Conservation (phyloP, 2,329 filamentous ascomycete genomes). For the Gremmenia infestans region DNA sequence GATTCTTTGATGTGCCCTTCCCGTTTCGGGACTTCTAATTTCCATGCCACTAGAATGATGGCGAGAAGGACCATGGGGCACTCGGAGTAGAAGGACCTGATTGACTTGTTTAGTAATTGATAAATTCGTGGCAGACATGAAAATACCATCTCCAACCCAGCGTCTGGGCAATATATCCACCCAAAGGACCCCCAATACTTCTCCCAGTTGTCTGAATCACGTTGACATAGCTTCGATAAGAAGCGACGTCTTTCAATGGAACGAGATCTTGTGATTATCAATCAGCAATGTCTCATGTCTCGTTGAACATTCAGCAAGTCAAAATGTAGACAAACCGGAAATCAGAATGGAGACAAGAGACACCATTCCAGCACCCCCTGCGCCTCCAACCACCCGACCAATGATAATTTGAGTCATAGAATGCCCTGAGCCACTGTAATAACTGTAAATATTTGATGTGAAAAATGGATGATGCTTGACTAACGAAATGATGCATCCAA, state of each 20-base stretch:
- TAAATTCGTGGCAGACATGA: background rate
- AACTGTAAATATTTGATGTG: background rate
- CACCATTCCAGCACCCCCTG: constrained; percentile 47
- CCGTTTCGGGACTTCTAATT: constrained; percentile 9
- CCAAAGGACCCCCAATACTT: constrained; percentile 48
- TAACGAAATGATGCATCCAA: constrained; percentile 39
- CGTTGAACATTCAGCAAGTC: background rate
- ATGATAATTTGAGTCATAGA: constrained; percentile 46
- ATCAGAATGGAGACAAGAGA: constrained; percentile 48
- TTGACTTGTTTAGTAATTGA: background rate
- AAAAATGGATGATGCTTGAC: constrained; percentile 14
- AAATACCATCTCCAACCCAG: constrained; percentile 52
- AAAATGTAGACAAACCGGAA: constrained; percentile 35
- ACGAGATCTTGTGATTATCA: constrained; percentile 38
- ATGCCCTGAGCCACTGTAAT: constrained; percentile 38
- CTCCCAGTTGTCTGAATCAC: constrained; percentile 47
- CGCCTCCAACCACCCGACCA: constrained; percentile 47
- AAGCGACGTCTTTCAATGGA: constrained; percentile 46
- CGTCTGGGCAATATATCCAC: constrained; percentile 47
- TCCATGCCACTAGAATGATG: constrained; percentile 39
- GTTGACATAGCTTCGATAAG: constrained; percentile 51
- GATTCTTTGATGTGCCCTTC: constrained; percentile 1
- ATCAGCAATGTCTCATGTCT: background rate
- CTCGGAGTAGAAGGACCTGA: constrained; percentile 49
- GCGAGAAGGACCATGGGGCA: constrained; percentile 47